A percentile compares a stretch with the other conserved stretches of the same genome.
Evolutionary conservation across 805 yeast genomes (phyloP).

Genomic region (Wickerhamiella hasegawae): DNA sequence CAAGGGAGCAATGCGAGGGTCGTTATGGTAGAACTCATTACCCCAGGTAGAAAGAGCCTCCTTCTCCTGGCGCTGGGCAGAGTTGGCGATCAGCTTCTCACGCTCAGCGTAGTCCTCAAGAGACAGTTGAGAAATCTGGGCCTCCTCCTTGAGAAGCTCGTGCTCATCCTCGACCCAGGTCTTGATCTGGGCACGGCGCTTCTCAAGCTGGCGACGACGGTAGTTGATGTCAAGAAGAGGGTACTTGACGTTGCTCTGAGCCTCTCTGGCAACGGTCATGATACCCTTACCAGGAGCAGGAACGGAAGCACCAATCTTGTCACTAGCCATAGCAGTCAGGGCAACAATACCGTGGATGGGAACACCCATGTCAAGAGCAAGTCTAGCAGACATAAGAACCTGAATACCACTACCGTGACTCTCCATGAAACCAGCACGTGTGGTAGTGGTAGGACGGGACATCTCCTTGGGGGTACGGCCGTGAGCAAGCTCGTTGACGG

Average conservation of each 20-base stretch:
- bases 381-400: constrained; percentile 84
- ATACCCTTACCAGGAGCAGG: constrained; percentile 99
- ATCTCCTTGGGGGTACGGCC: constrained; percentile 97
- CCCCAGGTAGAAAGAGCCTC: constrained; percentile 92
- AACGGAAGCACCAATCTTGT: constrained; percentile 95
- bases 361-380: constrained; percentile 96
- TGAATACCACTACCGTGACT: constrained; percentile 99
- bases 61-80: constrained; percentile 67
- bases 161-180: constrained; percentile 77
- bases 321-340: constrained; percentile 90
- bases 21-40: constrained; percentile 79
- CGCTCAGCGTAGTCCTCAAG: constrained; percentile 54
- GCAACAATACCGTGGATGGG: constrained; percentile 95
- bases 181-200: constrained; percentile 61
- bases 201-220: constrained; percentile 79
- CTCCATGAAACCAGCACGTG: constrained; percentile 98
- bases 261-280: constrained; percentile 90
- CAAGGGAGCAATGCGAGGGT: constrained; percentile 89
- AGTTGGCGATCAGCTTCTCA: constrained; percentile 72
- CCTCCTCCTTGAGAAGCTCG: constrained; percentile 54
- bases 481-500: constrained; percentile 72
- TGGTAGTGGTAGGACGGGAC: constrained; percentile 96
- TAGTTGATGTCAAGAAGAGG: constrained; percentile 75
- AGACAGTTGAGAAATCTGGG: constrained; percentile 33
- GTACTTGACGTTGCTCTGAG: constrained; percentile 53